Evolutionary conservation across 2,329 filamentous ascomycete species (phyloP).

Genomic region (Beauveria scarabaeidicola): DNA sequence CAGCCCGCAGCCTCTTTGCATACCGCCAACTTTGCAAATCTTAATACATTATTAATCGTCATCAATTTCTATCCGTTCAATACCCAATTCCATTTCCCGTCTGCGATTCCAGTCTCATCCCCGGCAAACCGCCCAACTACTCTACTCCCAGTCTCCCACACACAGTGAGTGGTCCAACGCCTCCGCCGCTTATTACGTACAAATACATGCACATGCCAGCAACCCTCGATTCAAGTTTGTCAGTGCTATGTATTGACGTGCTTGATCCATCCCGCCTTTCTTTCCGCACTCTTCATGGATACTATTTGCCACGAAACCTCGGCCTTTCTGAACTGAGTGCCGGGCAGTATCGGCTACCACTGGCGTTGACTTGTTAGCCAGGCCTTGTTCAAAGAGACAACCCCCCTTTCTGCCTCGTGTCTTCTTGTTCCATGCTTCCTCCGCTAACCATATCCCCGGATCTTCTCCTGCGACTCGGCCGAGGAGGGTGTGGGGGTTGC

Average conservation of each 20-base stretch:
- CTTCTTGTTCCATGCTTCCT: too few species aligned
- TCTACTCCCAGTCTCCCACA: too few species aligned
- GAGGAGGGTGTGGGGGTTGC: not conserved
- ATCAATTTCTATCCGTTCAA: too few species aligned
- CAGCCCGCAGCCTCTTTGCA: not conserved
- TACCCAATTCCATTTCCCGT: too few species aligned
- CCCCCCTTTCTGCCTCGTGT: too few species aligned
- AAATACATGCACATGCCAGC: not conserved
- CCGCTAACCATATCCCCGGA: not conserved
- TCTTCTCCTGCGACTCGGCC: not conserved
- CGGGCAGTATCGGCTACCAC: not conserved
- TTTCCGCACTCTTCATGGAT: too few species aligned
- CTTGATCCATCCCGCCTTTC: not conserved
- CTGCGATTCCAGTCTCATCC: too few species aligned
- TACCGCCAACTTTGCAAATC: too few species aligned
- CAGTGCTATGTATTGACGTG: not conserved
- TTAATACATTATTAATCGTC: too few species aligned
- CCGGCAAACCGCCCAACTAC: too few species aligned
- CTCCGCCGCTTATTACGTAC: constrained; percentile 2
- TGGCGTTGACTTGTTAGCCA: not conserved
- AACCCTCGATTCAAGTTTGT: not conserved
- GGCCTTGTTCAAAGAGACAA: too few species aligned
- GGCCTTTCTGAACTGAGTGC: not conserved
- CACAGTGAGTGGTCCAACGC: too few species aligned
- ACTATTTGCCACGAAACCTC: not conserved